Evolutionary conservation across 2,329 filamentous ascomycete species (phyloP).

Genomic region (Lizonia empirigonia): DNA sequence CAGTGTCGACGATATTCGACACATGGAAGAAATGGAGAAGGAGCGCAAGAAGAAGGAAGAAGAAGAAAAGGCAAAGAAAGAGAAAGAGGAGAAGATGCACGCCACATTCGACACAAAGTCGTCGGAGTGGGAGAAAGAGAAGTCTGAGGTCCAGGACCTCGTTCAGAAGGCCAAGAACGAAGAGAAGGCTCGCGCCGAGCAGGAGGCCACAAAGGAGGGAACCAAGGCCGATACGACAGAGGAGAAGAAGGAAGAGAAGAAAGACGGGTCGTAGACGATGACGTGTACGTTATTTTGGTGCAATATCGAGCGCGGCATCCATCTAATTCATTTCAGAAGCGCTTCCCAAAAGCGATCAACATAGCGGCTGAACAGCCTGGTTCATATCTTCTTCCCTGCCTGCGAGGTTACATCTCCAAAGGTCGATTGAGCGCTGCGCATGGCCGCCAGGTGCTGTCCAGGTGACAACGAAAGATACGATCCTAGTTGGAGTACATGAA

Average conservation of each 20-base stretch:
- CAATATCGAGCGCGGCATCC: background rate
- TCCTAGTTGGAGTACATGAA: slow-evolving; percentile 3
- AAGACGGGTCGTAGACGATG: slow-evolving; percentile 10
- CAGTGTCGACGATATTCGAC: slow-evolving; percentile 94
- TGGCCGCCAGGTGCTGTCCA: slow-evolving; percentile 2
- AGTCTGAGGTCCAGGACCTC: slow-evolving; percentile 74
- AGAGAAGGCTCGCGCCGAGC: slow-evolving; percentile 46
- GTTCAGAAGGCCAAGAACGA: slow-evolving; percentile 61
- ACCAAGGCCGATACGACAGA: slow-evolving; percentile 59
- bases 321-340: background rate
- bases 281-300: slow-evolving; percentile 1
- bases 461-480: slow-evolving; percentile 28
- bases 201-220: slow-evolving; percentile 45
- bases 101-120: slow-evolving; percentile 78
- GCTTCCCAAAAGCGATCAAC: background rate
- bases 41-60: slow-evolving; percentile 80
- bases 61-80: slow-evolving; percentile 75
- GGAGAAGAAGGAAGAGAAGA: slow-evolving; percentile 34
- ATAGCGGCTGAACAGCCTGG: background rate
- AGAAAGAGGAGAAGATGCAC: slow-evolving; percentile 77
- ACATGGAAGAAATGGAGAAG: slow-evolving; percentile 98
- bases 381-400: background rate
- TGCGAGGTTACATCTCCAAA: background rate
- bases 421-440: slow-evolving; percentile 31
- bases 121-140: slow-evolving; percentile 88